Evolutionary conservation across 805 yeast species (phyloP).

Genomic region (Spathaspora hagerdaliae): DNA sequence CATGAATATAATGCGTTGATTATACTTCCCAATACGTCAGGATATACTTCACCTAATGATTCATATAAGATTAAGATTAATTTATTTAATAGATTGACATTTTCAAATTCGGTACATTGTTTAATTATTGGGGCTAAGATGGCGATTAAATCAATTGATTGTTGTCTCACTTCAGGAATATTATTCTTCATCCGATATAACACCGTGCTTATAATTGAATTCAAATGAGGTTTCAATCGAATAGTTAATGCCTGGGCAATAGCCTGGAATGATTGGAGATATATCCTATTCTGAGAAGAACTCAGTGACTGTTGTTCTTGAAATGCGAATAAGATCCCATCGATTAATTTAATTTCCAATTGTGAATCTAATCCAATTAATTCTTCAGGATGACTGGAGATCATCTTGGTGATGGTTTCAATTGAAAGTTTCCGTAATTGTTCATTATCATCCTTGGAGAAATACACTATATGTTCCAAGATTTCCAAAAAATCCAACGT

Average conservation of each 20-base stretch:
- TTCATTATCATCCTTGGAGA: constrained; percentile 79
- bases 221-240: constrained; percentile 66
- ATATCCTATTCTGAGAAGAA: constrained; percentile 49
- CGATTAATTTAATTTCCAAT: constrained; percentile 65
- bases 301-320: constrained; percentile 70
- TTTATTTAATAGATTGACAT: constrained; percentile 58
- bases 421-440: constrained; percentile 75
- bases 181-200: constrained; percentile 72
- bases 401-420: constrained; percentile 59
- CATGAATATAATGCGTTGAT: constrained; percentile 67
- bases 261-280: constrained; percentile 61
- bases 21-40: constrained; percentile 87
- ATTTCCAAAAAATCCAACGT: constrained; percentile 64
- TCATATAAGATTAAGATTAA: constrained; percentile 79
- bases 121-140: constrained; percentile 64
- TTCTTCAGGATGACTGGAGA: constrained; percentile 32
- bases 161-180: constrained; percentile 69
- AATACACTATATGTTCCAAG: constrained; percentile 51
- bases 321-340: constrained; percentile 74
- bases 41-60: constrained; percentile 89
- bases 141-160: constrained; percentile 75
- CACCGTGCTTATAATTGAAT: constrained; percentile 67
- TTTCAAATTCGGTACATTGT: constrained; percentile 54
- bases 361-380: constrained; percentile 55
- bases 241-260: constrained; percentile 58